Evolutionary conservation across 257 asterid species (phyloP).

Genomic region (Osmanthus fragrans): DNA sequence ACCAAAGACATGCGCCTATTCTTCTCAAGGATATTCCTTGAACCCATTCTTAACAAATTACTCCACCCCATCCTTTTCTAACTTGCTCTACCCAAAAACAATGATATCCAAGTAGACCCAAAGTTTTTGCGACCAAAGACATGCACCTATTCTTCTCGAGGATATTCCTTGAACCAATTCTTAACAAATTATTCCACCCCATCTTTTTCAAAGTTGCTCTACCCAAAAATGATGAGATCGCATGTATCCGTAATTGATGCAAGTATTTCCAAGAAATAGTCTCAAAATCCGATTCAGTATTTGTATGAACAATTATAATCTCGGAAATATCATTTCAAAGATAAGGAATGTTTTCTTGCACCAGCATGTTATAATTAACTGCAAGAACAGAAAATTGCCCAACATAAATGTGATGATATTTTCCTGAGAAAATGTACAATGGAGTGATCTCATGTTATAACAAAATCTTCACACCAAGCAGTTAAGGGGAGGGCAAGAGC

Average conservation of each 20-base stretch:
- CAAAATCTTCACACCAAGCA: conserved; percentile 25
- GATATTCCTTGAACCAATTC: neutral
- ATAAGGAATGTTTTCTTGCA: neutral
- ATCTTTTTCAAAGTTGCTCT: neutral
- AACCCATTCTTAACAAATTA: neutral
- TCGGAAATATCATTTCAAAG: neutral
- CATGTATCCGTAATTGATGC: neutral
- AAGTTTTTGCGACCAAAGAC: neutral
- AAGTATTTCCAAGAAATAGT: neutral
- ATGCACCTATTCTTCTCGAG: neutral
- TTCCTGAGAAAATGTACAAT: neutral
- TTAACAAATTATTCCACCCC: neutral
- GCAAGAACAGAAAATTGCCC: neutral
- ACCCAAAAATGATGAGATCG: neutral
- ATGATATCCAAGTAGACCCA: neutral
- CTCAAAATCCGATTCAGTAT: neutral
- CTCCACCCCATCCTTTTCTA: neutral
- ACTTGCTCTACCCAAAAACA: neutral
- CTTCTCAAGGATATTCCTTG: neutral
- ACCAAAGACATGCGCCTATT: neutral
- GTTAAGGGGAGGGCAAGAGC: conserved; percentile 6
- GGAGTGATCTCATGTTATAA: neutral
- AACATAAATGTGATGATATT: neutral
- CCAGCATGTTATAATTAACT: neutral
- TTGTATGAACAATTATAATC: neutral